Base-by-base conservation (phyloP, 2,329 filamentous ascomycete species). In the Fusarium austroafricanum region DNA sequence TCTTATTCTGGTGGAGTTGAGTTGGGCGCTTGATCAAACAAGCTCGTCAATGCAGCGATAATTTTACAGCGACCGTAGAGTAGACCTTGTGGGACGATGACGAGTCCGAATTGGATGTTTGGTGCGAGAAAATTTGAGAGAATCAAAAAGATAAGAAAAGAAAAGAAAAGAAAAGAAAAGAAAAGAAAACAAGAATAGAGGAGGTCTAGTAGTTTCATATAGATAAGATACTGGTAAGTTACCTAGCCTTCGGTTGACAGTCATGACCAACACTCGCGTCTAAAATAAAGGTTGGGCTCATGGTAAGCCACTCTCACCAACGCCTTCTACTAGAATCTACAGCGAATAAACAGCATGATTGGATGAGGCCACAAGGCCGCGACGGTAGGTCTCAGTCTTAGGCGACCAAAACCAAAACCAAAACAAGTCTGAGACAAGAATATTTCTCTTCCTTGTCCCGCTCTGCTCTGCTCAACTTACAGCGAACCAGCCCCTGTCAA, bases 1-100 rank as follows among this genome's bases (percentile, higher is more conserved):
- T 52, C 40, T 43, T 18, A 38, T 39, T 65, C 14, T 46, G 35
- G 61, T 66, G 61, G 63, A 66, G 37, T 55, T 46, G 26, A 42
- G 33, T 42, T 28, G 45, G 65, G 65, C 65, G 65, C 65, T 68
- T 68, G 44, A 61, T 68, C 50, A 68, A 68, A 68, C 65, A 43
- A 65, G 46, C 38, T 21, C 59, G 12, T 68, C 33, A 68, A 68
- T 68, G 65, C 65, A 58, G 49, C 20, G 53, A 65, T 49, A 35
- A 37, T 39, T 52, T 37, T 46, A 45, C 20, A 44, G 59, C 42
- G 65, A 65, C 65, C 65, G 35, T 18, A 38, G 35, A 46, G 17
- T 55, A 35, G 65, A 40, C 65, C 65, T 65, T 55, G 54, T 68
- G 65, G 65, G 54, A 68, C 65, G 53, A 56, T 65, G 65, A 61